Evolutionary conservation across 306 rosid species (phyloP), one percentile per base, ranked within the genome.

Genomic region (Cicer bijugum): DNA sequence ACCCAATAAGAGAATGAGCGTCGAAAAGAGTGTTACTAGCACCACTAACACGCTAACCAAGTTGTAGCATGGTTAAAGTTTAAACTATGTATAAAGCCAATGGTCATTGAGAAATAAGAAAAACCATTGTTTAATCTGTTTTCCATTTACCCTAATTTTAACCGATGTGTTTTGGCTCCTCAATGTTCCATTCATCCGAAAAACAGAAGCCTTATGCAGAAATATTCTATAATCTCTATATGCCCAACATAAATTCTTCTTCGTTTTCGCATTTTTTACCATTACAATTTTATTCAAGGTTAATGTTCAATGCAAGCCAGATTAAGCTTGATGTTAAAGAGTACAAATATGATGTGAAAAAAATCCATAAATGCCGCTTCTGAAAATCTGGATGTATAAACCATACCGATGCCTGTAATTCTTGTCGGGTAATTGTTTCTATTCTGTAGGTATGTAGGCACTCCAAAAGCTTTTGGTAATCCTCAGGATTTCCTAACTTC

Each of bases 401-500:
- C 38, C 88, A 67, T 91, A 95, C 99, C 99, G 90, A 78, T 82
- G 95, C 60, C 59, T 91, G 90, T 81, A 95, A 80, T 74, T 95
- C 97, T 48, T 87, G 73, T 67, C 89, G 85, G 12, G 96, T 89
- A 75, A 95, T 95, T 82, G 91, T 95, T 78, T 91, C 99, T 88
- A 86, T 90, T 92, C 96, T 86, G 78, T 90, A 95, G 73, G 91
- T 95, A 75, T 95, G 95, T 23, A 95, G 96, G 79, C 99, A 91
- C 88, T 88, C 91, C 88, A 95, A 86, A 78, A 95, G 90, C 75
- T 95, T 97, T 81, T 95, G 99, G 89, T 89, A 95, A 82, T 82
- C 83, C 14, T 91, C 97, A 66, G 96, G 75, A 69, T 84, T 88
- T 63, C 71, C 81, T 77, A 95, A 80, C 84, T 86, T 95, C 80